Percentiles rank a stretch among this genome's conserved stretches.
Evolutionary conservation across 306 rosid genomes (phyloP).

Genomic region (Vachellia collinsii): DNA sequence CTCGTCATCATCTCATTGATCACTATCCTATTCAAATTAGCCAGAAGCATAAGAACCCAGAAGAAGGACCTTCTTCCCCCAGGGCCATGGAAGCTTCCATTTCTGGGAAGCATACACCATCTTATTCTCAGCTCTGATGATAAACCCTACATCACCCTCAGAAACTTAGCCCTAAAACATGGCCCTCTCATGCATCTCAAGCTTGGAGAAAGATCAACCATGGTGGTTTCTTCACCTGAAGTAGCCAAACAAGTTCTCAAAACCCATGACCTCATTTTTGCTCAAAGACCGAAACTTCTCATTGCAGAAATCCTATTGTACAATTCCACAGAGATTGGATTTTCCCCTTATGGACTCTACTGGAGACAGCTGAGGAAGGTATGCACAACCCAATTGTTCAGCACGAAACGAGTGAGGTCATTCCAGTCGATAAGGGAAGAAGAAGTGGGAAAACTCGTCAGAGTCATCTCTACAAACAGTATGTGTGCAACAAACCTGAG

Average conservation of each 20-base stretch:
- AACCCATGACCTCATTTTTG: no score
- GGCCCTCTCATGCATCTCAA: slow-evolving; percentile 36
- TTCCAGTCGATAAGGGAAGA: neutral
- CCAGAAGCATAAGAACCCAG: neutral
- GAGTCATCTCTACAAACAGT: neutral
- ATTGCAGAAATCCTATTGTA: no score
- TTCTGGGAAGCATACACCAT: slow-evolving; percentile 41
- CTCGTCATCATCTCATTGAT: no score
- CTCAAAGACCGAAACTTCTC: no score
- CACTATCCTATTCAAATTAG: neutral
- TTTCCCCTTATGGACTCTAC: no score
- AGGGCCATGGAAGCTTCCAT: slow-evolving; percentile 39
- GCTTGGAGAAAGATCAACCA: slow-evolving; percentile 31
- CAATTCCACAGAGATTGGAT: no score
- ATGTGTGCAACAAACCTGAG: slow-evolving; percentile 27
- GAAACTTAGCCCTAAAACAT: slow-evolving; percentile 24
- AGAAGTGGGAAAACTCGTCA: slow-evolving; percentile 16
- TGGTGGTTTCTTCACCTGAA: slow-evolving; percentile 24
- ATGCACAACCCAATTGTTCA: no score
- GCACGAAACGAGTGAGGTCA: neutral
- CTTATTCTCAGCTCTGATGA: neutral
- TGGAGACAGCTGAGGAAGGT: no score
- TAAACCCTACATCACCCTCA: neutral
- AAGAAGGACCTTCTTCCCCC: neutral
- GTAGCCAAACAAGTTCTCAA: no score